Percentiles rank a stretch among this genome's conserved stretches.
These are phyloP conservation scores for Aspergillus bertholletiae DNA, from an alignment of 495 filamentous ascomycete species.

Conservation along the genomic window DNA sequence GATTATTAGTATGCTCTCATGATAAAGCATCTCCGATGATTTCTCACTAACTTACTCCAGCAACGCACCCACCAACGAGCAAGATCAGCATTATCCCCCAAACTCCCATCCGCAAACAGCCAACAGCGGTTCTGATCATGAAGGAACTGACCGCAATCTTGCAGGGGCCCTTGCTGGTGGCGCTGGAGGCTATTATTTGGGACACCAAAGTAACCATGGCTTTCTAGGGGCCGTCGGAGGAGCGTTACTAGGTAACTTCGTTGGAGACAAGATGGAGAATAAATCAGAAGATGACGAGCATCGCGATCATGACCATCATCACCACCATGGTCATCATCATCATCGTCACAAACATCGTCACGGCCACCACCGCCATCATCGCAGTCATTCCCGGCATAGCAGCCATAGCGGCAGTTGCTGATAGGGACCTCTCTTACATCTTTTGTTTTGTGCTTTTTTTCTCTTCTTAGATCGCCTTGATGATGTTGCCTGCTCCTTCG, in stretches of 20 bases:
- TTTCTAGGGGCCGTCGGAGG: constrained; percentile 47
- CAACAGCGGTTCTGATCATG: background rate
- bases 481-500: background rate
- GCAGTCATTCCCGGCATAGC: constrained; percentile 24
- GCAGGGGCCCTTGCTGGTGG: constrained; percentile 42
- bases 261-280: constrained; percentile 33
- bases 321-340: constrained; percentile 11
- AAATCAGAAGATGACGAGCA: background rate
- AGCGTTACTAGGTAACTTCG: constrained; percentile 44
- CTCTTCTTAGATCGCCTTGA: background rate
- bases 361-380: constrained; percentile 14
- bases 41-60: background rate
- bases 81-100: background rate
- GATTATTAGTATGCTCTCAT: constrained; percentile 23
- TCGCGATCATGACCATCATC: constrained; percentile 17
- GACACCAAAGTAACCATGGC: constrained; percentile 45
- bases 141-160: constrained; percentile 33
- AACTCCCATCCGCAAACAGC: background rate
- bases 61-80: background rate
- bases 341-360: constrained; percentile 15
- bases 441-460: too few relatives aligned
- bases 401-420: constrained; percentile 2
- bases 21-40: too few relatives aligned
- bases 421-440: background rate
- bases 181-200: constrained; percentile 43